These are phyloP conservation scores for Schizosaccharomyces lindneri DNA, from an alignment of 805 yeast species.

Conservation along the genomic window DNA sequence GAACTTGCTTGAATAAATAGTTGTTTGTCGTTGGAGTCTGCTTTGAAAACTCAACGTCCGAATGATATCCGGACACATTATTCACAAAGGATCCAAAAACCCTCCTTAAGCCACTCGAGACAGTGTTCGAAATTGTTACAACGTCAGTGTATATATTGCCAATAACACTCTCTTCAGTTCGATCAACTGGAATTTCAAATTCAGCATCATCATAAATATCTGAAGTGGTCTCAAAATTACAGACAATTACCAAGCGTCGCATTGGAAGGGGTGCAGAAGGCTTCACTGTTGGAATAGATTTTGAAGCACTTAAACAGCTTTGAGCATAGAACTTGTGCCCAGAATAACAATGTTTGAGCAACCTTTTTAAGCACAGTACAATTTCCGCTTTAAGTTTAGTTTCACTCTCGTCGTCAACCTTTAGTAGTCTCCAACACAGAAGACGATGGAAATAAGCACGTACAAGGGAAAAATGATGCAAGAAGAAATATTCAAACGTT, in stretches of 20 bases:
- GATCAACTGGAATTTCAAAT: not conserved
- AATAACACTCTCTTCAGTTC: not conserved
- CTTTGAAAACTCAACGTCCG: not conserved
- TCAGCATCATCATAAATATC: not conserved
- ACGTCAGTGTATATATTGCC: not conserved
- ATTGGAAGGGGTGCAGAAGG: not conserved
- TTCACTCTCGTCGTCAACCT: not conserved
- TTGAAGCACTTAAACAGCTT: not conserved
- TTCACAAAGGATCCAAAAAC: not conserved
- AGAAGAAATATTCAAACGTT: not conserved
- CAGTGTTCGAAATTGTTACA: not conserved
- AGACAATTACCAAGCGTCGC: not conserved
- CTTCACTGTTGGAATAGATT: not conserved
- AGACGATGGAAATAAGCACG: not conserved
- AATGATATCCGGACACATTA: not conserved
- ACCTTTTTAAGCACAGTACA: not conserved
- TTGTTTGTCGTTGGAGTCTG: not conserved
- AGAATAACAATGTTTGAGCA: not conserved
- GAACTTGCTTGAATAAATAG: no score
- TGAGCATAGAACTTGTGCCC: not conserved
- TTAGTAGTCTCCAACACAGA: not conserved
- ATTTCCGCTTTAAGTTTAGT: not conserved
- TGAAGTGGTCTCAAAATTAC: not conserved
- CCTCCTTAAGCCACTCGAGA: not conserved
- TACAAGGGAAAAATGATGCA: not conserved